phyloP scores from a whole-genome alignment of 257 asterid species.

The Solanum pinnatisectum region DNA sequence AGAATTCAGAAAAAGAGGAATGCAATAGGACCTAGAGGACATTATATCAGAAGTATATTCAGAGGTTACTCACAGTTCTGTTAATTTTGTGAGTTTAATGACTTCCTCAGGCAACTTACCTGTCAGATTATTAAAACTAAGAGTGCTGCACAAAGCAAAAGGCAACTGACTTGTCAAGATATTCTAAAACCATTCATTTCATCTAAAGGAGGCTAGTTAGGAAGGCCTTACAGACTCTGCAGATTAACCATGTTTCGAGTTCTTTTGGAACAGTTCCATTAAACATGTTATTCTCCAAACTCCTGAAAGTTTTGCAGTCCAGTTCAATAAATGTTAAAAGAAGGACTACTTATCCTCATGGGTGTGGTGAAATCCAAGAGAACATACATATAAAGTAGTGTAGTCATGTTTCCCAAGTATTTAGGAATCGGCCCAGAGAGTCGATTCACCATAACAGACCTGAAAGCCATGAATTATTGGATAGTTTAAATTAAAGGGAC shows the following conservation, averaged over 20 bases:
- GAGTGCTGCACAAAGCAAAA: not conserved
- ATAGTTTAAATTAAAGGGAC: not conserved
- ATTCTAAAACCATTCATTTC: not conserved
- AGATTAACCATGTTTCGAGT: slow-evolving; percentile 1
- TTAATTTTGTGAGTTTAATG: not conserved
- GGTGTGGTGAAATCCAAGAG: not conserved
- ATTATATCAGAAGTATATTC: not conserved
- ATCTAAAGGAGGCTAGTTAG: not conserved
- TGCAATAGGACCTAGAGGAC: not conserved
- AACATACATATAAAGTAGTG: slow-evolving; percentile 3
- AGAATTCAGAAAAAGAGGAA: not conserved
- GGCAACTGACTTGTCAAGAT: not conserved
- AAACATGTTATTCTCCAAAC: not conserved
- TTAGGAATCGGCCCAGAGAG: slow-evolving; percentile 8
- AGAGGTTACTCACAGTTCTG: not conserved
- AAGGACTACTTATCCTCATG: not conserved
- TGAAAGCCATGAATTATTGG: not conserved
- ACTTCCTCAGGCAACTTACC: not conserved
- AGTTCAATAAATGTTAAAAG: not conserved
- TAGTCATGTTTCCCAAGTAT: not conserved
- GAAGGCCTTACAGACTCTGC: not conserved
- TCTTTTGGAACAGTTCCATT: slow-evolving; percentile 3
- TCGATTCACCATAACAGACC: not conserved
- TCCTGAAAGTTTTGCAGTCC: not conserved
- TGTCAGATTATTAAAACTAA: not conserved